Evolutionary conservation across 2,329 filamentous ascomycete genomes (phyloP).

Genomic region (Mollisiaceae sp.): DNA sequence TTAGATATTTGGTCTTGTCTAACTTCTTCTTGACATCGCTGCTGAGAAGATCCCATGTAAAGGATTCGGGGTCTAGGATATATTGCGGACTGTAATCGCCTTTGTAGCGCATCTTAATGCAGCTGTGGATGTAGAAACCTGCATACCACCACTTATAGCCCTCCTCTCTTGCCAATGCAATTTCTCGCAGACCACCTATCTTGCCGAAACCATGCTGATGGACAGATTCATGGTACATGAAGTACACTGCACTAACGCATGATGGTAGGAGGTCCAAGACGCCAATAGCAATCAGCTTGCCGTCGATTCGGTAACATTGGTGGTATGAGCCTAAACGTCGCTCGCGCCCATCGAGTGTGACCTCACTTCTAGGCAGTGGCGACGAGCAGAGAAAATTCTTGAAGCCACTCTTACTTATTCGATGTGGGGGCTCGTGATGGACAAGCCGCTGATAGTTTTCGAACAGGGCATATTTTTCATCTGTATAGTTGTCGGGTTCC

Average conservation of each 20-base stretch:
- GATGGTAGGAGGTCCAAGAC: slow-evolving; percentile 79
- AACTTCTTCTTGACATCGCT: slow-evolving; percentile 58
- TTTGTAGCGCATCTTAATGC: slow-evolving; percentile 86
- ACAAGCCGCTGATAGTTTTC: slow-evolving; percentile 77
- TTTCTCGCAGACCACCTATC: slow-evolving; percentile 75
- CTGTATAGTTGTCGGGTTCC: slow-evolving; percentile 71
- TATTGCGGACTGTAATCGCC: slow-evolving; percentile 77
- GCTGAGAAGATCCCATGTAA: slow-evolving; percentile 63
- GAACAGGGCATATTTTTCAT: slow-evolving; percentile 77
- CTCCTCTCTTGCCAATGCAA: slow-evolving; percentile 69
- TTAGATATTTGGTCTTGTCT: slow-evolving; percentile 38
- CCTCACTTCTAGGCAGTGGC: slow-evolving; percentile 56
- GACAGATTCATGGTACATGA: slow-evolving; percentile 79
- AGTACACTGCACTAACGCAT: slow-evolving; percentile 82
- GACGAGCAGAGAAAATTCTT: slow-evolving; percentile 76
- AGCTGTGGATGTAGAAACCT: slow-evolving; percentile 81
- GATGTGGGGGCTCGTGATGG: slow-evolving; percentile 66
- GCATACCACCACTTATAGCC: slow-evolving; percentile 83
- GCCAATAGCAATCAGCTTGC: slow-evolving; percentile 74
- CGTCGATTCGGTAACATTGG: slow-evolving; percentile 81
- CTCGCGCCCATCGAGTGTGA: slow-evolving; percentile 56
- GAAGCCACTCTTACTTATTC: slow-evolving; percentile 68
- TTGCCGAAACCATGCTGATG: slow-evolving; percentile 75
- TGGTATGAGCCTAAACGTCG: slow-evolving; percentile 74
- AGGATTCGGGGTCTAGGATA: slow-evolving; percentile 71